Evolutionary conservation across 169 alveolate species (phyloP).

Genomic region (Amoebophrya sp.): DNA sequence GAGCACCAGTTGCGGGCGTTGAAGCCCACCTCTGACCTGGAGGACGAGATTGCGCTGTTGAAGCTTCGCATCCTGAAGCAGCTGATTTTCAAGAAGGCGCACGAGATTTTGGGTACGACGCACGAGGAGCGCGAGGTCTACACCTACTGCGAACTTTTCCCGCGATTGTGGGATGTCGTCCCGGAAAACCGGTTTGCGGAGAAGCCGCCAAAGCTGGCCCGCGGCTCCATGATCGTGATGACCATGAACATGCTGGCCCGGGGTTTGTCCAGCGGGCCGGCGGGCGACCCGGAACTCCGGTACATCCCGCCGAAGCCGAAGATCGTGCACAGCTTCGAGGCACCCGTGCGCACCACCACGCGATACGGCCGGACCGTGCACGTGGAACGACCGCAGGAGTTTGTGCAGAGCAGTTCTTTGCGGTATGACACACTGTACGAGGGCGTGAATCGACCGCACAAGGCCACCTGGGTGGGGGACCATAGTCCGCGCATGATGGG

Average conservation of each 20-base stretch:
- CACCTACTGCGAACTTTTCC: background rate
- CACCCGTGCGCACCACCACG: too few species aligned
- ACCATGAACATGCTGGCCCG: background rate
- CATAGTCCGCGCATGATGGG: background rate
- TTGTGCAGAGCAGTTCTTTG: too few species aligned
- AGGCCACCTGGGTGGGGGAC: too few species aligned
- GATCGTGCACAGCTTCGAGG: background rate
- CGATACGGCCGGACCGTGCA: too few species aligned
- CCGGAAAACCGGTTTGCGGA: background rate
- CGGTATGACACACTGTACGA: too few species aligned
- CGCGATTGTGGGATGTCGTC: background rate
- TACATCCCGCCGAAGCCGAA: background rate
- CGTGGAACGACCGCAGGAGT: too few species aligned
- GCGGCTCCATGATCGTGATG: background rate
- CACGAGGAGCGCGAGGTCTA: background rate
- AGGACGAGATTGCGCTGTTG: background rate
- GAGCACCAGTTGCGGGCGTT: background rate
- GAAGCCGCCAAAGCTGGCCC: background rate
- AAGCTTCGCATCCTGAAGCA: background rate
- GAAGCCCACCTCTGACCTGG: background rate
- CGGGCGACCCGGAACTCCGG: background rate
- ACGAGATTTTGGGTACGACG: background rate
- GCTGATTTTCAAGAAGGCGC: background rate
- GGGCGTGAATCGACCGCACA: too few species aligned
- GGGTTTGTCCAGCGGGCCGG: background rate